These are phyloP conservation scores for Dendrocalamus sinicus DNA, from an alignment of 176 grass and related monocot genomes.

Conservation along the genomic window DNA sequence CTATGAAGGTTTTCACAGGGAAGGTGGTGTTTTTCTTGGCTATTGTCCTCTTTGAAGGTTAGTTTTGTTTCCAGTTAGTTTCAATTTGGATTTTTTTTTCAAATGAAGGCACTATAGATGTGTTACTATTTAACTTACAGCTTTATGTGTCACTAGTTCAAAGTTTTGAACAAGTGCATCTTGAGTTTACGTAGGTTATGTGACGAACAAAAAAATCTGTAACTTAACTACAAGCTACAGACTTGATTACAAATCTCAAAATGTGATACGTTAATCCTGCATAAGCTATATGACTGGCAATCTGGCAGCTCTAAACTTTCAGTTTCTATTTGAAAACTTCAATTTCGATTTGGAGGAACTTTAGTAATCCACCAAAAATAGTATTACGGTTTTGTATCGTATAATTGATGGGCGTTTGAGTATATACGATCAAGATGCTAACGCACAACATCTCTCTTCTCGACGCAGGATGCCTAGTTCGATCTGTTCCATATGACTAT, in stretches of 20 bases:
- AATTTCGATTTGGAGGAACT: neutral
- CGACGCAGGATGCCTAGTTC: conserved; percentile 34
- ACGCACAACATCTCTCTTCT: neutral
- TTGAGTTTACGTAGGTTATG: neutral
- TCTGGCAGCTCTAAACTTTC: neutral
- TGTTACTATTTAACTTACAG: neutral
- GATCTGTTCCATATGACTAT: conserved; percentile 71
- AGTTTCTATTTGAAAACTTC: neutral
- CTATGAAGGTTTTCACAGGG: conserved; percentile 25
- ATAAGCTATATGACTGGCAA: neutral
- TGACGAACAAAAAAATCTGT: neutral
- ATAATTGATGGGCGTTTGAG: neutral
- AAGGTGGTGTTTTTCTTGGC: conserved; percentile 35
- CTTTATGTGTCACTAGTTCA: neutral
- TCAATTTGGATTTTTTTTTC: neutral
- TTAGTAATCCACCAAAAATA: neutral
- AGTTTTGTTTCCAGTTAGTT: neutral
- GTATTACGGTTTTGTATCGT: neutral
- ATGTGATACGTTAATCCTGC: neutral
- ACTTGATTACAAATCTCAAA: neutral
- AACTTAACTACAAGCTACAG: neutral
- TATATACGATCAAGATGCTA: conserved; percentile 23
- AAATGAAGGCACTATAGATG: neutral
- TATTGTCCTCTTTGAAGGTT: conserved; percentile 46
- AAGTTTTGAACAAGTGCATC: neutral